These are phyloP conservation scores for Macrolepiota albuminosa DNA, from an alignment of 768 basidiomycete genomes.

Conservation along the genomic window DNA sequence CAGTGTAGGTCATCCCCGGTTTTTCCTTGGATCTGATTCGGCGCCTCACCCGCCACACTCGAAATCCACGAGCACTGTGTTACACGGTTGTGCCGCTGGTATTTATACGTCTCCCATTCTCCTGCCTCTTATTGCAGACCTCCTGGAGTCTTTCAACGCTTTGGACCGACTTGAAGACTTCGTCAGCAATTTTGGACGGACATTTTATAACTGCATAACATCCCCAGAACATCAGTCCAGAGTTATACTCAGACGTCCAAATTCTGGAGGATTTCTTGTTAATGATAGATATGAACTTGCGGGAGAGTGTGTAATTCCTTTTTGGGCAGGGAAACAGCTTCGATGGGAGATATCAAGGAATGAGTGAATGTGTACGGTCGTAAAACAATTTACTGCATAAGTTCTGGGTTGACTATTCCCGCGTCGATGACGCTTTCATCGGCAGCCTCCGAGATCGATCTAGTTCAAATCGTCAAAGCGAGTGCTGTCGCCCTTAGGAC, in stretches of 20 bases:
- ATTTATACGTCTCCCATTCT: constrained; percentile 94
- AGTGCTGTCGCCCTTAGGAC: constrained; percentile 11
- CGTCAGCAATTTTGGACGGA: constrained; percentile 71
- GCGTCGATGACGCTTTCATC: neutral
- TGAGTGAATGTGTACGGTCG: neutral
- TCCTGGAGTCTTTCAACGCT: constrained; percentile 85
- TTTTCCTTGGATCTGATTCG: constrained; percentile 96
- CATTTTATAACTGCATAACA: constrained; percentile 68
- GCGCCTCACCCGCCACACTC: constrained; percentile 80
- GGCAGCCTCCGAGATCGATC: neutral
- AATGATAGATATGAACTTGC: constrained; percentile 44
- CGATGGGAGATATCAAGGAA: constrained; percentile 57
- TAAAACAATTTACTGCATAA: neutral
- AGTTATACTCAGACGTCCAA: constrained; percentile 41
- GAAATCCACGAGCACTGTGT: constrained; percentile 68
- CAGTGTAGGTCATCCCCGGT: constrained; percentile 75
- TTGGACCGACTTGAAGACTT: constrained; percentile 79
- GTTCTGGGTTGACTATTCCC: neutral
- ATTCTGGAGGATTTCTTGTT: constrained; percentile 31
- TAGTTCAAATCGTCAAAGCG: too few relatives aligned
- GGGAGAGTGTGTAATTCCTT: constrained; percentile 64
- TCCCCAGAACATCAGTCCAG: constrained; percentile 23
- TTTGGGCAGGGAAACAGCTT: constrained; percentile 82
- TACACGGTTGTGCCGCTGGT: constrained; percentile 84
- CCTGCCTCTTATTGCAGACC: constrained; percentile 83